These are phyloP conservation scores for Syzygium oleosum DNA, from an alignment of 345 rosid genomes.

Conservation along the genomic window DNA sequence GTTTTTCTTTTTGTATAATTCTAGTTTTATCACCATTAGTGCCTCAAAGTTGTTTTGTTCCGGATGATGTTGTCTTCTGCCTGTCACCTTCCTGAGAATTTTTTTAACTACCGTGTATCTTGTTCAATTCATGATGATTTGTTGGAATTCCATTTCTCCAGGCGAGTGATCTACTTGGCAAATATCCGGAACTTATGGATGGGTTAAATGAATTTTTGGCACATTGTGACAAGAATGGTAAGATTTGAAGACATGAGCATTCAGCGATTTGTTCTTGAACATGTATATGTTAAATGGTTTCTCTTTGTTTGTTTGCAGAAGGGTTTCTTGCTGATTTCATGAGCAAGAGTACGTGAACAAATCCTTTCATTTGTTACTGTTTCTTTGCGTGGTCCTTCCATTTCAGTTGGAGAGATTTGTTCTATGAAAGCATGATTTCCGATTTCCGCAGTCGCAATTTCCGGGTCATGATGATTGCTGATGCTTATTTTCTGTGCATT, in stretches of 20 bases:
- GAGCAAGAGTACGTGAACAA: slow-evolving; percentile 67
- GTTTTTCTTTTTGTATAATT: background rate
- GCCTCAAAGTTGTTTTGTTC: background rate
- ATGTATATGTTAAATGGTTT: background rate
- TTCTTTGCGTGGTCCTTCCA: background rate
- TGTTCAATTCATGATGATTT: background rate
- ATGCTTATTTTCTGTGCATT: slow-evolving; percentile 11
- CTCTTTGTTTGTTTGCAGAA: slow-evolving; percentile 41
- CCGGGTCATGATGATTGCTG: background rate
- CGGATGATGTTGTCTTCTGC: background rate
- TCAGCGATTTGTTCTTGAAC: slow-evolving; percentile 2
- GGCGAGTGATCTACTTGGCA: slow-evolving; percentile 73
- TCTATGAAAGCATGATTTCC: background rate
- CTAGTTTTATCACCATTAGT: background rate
- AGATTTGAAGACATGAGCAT: slow-evolving; percentile 2
- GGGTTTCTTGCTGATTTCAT: slow-evolving; percentile 79
- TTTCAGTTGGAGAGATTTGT: background rate
- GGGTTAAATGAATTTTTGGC: slow-evolving; percentile 79
- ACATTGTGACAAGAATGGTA: slow-evolving; percentile 84
- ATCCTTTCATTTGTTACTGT: background rate
- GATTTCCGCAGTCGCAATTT: background rate
- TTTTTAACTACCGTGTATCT: background rate
- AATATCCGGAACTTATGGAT: slow-evolving; percentile 79
- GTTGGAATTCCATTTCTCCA: slow-evolving; percentile 15
- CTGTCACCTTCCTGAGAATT: background rate